Base-by-base conservation (phyloP, 352 stramenopile genomes). In the Globisporangium solare region DNA sequence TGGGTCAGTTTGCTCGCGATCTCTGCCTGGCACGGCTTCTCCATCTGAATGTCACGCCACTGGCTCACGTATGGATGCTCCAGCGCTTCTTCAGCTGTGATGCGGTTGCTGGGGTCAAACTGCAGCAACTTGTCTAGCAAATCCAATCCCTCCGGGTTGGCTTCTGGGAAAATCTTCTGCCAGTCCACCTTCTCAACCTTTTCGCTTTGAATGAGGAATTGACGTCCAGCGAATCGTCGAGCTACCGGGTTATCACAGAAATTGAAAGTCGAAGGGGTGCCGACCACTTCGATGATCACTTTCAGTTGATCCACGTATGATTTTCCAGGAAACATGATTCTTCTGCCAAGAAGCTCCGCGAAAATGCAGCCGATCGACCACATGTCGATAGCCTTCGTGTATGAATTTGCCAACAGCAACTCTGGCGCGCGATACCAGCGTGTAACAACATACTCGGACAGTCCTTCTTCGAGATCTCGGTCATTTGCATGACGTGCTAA, bases 291-390 rank as follows among this genome's bases (percentile, higher is more conserved):
- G 11, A 95, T 74, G 51, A 95, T 94, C 24, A 91, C 71, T 58
- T 93, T 93, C 42, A 95, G 70, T 58, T 95, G 86, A 58, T 95
- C 83, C 21, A 95, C 83, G 58, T 94, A 95, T 11, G 81, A 92
- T 47, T 82, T 88, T 13, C 86, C 86, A 3, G 86, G 83, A 45
- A 95, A 95, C 42, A 95, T 71, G 52, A 94, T 79, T 2, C 74
- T 67, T 2, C 97, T 78, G 3, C 87, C 83, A 14, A 99, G 80
- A 17, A 99, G 79, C 73, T 99, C 98, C 2, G 89, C 98, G 63
- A 99, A 98, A 58, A 99, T 99, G 69, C 98, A 99, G 13, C 97
- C 98, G 37, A 99, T 96, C 55, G 85, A 94, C 95, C 95, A 99
- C 64, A 98, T 89, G 67, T 99, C 96, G 58, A 95, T 82, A 18